Conservation (phyloP, 2,329 filamentous ascomycete genomes). For the Pleurostoma richardsiae region DNA sequence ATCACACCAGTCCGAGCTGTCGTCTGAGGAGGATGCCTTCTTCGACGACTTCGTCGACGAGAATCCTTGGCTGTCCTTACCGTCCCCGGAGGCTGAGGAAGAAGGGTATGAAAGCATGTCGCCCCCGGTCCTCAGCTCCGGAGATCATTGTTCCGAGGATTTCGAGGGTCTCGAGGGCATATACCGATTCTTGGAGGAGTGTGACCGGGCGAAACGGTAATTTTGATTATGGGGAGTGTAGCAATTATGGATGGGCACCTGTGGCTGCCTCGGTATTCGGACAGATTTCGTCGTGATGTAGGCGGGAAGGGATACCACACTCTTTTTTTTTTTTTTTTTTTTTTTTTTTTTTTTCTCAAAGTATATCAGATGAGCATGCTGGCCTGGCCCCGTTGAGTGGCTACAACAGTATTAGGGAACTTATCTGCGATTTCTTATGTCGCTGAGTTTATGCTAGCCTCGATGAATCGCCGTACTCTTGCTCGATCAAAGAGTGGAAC, state of each 20-base stretch:
- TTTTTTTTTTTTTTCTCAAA: neutral
- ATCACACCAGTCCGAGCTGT: slow-evolving; percentile 28
- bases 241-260: neutral
- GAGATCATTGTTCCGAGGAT: slow-evolving; percentile 38
- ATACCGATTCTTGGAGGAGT: slow-evolving; percentile 54
- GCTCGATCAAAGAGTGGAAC: no score
- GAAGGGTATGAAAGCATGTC: slow-evolving; percentile 46
- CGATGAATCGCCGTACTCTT: no score
- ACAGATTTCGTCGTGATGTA: neutral
- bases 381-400: slow-evolving; percentile 1
- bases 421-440: neutral
- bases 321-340: slow-evolving; percentile 1
- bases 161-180: slow-evolving; percentile 54
- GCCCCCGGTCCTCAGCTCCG: slow-evolving; percentile 35
- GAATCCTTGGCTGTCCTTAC: slow-evolving; percentile 41
- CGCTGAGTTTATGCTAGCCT: no score
- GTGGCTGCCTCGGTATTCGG: neutral
- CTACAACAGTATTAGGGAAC: slow-evolving; percentile 3
- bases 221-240: neutral
- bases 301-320: slow-evolving; percentile 5
- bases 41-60: slow-evolving; percentile 33
- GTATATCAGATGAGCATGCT: neutral
- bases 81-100: slow-evolving; percentile 24
- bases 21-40: slow-evolving; percentile 34
- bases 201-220: slow-evolving; percentile 31